phyloP scores from a whole-genome alignment of 352 stramenopile genomes.

The Phytophthora sp. region DNA sequence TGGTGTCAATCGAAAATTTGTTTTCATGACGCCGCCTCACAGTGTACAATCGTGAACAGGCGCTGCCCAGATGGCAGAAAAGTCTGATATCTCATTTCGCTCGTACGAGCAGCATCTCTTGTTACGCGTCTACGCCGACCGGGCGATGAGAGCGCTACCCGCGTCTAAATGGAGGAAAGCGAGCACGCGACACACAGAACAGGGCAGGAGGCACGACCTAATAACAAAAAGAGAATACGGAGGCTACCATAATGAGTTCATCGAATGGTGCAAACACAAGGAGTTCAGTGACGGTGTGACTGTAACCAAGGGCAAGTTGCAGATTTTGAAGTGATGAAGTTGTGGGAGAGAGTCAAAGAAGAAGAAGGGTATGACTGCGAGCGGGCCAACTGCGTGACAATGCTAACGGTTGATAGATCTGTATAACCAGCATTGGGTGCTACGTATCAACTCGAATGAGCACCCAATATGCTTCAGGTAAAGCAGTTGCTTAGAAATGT shows the following conservation, averaged over 20 bases:
- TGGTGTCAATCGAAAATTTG: too few species aligned
- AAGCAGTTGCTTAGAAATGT: conserved; percentile 25
- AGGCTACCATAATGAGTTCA: conserved; percentile 17
- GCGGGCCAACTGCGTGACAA: conserved; percentile 13
- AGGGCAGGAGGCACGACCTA: conserved; percentile 2
- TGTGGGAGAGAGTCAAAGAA: conserved; percentile 17
- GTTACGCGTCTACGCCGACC: too few species aligned
- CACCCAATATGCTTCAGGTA: conserved; percentile 10
- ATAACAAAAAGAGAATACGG: conserved; percentile 19
- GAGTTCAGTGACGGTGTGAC: conserved; percentile 12
- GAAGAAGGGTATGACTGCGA: conserved; percentile 9
- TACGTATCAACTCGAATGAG: conserved; percentile 11
- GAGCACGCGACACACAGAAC: conserved; percentile 13
- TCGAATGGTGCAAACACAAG: conserved; percentile 2
- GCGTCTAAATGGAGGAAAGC: conserved; percentile 17
- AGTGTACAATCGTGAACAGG: background rate
- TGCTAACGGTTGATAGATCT: conserved; percentile 17
- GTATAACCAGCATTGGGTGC: conserved; percentile 13
- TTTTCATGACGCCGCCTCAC: too few species aligned
- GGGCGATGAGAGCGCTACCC: background rate
- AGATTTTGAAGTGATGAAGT: conserved; percentile 11
- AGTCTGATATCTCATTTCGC: conserved; percentile 5
- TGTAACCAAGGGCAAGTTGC: conserved; percentile 9
- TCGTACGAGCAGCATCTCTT: conserved; percentile 12
- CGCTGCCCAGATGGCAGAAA: background rate